Conservation (phyloP, 2,329 filamentous ascomycete genomes). For the Penicillium corylophilum region DNA sequence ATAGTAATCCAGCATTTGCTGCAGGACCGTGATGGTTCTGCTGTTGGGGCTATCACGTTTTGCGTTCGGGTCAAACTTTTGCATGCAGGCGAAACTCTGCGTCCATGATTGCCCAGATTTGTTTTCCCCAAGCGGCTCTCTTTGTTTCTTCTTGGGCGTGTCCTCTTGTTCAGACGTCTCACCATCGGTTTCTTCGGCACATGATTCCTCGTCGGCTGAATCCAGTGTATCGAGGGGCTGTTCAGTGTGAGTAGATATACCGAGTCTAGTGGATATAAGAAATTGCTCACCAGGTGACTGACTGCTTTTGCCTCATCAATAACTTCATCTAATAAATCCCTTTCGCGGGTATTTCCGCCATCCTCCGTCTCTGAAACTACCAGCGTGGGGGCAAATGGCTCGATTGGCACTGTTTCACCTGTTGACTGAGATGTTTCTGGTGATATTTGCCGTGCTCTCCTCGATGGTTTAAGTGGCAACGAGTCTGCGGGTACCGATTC, state of each 20-base stretch:
- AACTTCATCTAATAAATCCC: constrained; percentile 62
- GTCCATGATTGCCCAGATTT: constrained; percentile 30
- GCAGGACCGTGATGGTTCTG: constrained; percentile 71
- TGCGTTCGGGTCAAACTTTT: constrained; percentile 50
- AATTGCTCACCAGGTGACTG: constrained; percentile 52
- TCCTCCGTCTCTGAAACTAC: not conserved
- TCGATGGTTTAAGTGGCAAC: constrained; percentile 31
- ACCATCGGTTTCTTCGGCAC: constrained; percentile 14
- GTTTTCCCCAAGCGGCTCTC: not conserved
- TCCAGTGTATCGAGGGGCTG: constrained; percentile 37
- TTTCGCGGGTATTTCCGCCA: constrained; percentile 14
- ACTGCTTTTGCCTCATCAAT: constrained; percentile 64
- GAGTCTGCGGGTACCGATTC: constrained; percentile 13
- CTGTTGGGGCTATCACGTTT: constrained; percentile 65
- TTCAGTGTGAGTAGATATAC: not conserved
- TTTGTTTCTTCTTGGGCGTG: not conserved
- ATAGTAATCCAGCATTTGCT: constrained; percentile 79
- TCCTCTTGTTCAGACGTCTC: constrained; percentile 4
- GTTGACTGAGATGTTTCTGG: constrained; percentile 17
- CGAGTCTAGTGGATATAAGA: too few species aligned
- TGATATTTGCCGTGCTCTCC: constrained; percentile 13
- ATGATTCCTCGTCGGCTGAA: constrained; percentile 23
- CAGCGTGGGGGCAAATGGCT: not conserved
- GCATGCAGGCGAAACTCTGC: constrained; percentile 59
- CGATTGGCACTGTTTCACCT: constrained; percentile 1